Percentiles rank a stretch among this genome's conserved stretches.
These are phyloP conservation scores for Penicillium odoratum DNA, from an alignment of 495 filamentous ascomycete genomes.

Conservation along the genomic window DNA sequence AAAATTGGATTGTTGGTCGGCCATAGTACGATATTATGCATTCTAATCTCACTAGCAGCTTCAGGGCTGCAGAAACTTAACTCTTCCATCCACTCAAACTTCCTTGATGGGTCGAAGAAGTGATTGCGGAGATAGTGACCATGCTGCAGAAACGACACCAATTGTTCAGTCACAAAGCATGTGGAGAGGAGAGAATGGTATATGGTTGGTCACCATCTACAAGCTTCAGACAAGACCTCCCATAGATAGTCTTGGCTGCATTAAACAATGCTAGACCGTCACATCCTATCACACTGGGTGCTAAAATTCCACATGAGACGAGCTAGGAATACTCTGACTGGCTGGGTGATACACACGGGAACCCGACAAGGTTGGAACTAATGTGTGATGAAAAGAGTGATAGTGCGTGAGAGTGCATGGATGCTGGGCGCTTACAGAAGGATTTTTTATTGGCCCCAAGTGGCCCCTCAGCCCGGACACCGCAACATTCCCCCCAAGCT, in stretches of 20 bases:
- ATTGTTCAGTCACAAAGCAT: neutral
- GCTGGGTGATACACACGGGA: slow-evolving; percentile 3
- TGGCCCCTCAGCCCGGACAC: neutral
- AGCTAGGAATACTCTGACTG: slow-evolving; percentile 3
- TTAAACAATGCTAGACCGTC: neutral
- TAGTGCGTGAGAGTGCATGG: slow-evolving; percentile 29
- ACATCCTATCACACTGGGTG: slow-evolving; percentile 15
- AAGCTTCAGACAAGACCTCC: neutral
- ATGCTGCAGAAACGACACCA: slow-evolving; percentile 7
- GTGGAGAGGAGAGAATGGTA: neutral
- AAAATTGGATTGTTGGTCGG: too few species aligned
- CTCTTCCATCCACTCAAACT: neutral
- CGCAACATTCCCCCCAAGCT: slow-evolving; percentile 18
- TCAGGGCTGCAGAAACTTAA: neutral
- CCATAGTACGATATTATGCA: neutral
- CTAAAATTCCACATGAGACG: neutral
- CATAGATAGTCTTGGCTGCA: neutral
- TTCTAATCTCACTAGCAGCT: neutral
- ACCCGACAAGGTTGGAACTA: slow-evolving; percentile 22
- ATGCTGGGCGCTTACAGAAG: slow-evolving; percentile 27
- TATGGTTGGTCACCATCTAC: neutral
- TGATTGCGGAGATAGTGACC: slow-evolving; percentile 11
- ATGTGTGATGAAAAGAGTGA: slow-evolving; percentile 28
- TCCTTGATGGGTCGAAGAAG: neutral
- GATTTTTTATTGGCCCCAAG: slow-evolving; percentile 19